Evolutionary conservation across 1,284 basidiomycete species (phyloP).

Genomic region (Ceratorhiza oryzae-sativae): DNA sequence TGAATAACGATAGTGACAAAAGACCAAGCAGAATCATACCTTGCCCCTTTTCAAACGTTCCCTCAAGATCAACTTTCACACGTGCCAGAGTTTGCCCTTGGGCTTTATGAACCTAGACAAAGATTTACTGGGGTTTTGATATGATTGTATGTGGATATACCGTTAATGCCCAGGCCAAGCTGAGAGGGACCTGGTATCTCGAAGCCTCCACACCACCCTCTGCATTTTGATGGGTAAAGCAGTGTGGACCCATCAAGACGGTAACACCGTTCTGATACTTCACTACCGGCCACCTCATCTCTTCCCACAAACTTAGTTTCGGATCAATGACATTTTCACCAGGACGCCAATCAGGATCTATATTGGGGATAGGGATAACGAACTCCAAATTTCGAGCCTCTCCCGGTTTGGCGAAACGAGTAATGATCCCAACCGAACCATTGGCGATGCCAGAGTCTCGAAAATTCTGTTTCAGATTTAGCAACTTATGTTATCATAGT

Average conservation of each 20-base stretch:
- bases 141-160: not conserved
- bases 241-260: slow-evolving; percentile 36
- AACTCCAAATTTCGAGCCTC: not conserved
- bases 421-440: slow-evolving; percentile 38
- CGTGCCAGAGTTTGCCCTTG: slow-evolving; percentile 84
- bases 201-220: slow-evolving; percentile 36
- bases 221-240: slow-evolving; percentile 45
- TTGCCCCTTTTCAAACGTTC: slow-evolving; percentile 78
- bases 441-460: slow-evolving; percentile 37
- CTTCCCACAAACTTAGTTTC: not conserved
- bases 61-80: slow-evolving; percentile 70
- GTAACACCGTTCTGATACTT: slow-evolving; percentile 31
- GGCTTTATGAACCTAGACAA: slow-evolving; percentile 77
- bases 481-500: not conserved
- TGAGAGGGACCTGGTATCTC: slow-evolving; percentile 46
- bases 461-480: slow-evolving; percentile 29
- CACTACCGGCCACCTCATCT: slow-evolving; percentile 40
- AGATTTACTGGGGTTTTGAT: not conserved
- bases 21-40: slow-evolving; percentile 35
- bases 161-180: slow-evolving; percentile 68
- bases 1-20: too few relatives aligned
- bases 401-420: slow-evolving; percentile 24
- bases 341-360: slow-evolving; percentile 1
- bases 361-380: not conserved
- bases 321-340: not conserved